These are phyloP conservation scores for Aphanomyces astaci DNA, from an alignment of 352 stramenopile species.

Conservation along the genomic window DNA sequence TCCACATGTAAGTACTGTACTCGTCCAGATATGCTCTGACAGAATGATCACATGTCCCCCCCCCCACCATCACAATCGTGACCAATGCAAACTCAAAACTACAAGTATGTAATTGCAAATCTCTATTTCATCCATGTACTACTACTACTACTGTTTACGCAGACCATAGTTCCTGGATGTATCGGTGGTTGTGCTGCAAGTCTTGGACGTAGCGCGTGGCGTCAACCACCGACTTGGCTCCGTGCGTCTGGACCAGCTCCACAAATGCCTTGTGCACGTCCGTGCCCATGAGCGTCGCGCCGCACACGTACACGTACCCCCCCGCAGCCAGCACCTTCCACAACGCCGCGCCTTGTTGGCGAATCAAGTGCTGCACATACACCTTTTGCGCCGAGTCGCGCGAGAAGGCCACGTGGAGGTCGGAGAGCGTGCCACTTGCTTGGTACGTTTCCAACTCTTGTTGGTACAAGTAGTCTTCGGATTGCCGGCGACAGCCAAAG, in stretches of 20 bases:
- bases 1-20: no score
- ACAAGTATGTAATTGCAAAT: no score
- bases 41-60: no score
- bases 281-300: slow-evolving; percentile 94
- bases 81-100: no score
- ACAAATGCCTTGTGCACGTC: slow-evolving; percentile 92
- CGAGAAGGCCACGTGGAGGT: slow-evolving; percentile 93
- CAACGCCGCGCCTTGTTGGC: slow-evolving; percentile 53
- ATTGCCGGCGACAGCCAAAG: slow-evolving; percentile 79
- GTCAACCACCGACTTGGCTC: slow-evolving; percentile 40
- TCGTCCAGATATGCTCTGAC: no score
- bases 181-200: slow-evolving; percentile 82
- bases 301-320: slow-evolving; percentile 97
- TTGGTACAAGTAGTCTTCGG: slow-evolving; percentile 87
- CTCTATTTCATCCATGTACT: neutral
- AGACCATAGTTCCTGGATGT: slow-evolving; percentile 95
- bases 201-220: slow-evolving; percentile 83
- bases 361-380: slow-evolving; percentile 96
- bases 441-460: slow-evolving; percentile 88
- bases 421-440: slow-evolving; percentile 73
- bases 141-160: neutral
- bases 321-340: slow-evolving; percentile 54
- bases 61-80: no score
- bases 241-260: slow-evolving; percentile 67
- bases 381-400: slow-evolving; percentile 91